phyloP scores from a whole-genome alignment of 495 filamentous ascomycete species.

The Parmelia sp. region DNA sequence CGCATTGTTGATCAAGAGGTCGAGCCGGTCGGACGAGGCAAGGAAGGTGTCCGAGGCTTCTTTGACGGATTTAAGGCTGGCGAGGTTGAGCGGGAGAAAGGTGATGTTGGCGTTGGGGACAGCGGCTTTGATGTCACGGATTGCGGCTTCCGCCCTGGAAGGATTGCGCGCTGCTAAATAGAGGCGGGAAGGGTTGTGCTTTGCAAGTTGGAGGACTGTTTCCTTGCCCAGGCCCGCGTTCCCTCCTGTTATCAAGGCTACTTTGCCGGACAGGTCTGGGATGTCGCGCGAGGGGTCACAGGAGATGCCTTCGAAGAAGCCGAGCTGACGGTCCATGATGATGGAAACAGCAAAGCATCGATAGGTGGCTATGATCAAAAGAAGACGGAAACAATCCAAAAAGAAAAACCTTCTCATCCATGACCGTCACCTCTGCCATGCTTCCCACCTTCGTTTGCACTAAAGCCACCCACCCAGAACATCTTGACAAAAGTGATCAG shows the following conservation, averaged over 20 bases:
- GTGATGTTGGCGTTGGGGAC: slow-evolving; percentile 43
- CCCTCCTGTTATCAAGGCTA: slow-evolving; percentile 34
- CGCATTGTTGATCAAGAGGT: slow-evolving; percentile 65
- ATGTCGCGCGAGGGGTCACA: neutral
- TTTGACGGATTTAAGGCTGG: slow-evolving; percentile 48
- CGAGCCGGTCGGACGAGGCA: slow-evolving; percentile 44
- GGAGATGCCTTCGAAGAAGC: neutral
- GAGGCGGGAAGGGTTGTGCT: slow-evolving; percentile 54
- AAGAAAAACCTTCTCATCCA: too few relatives aligned
- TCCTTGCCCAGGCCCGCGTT: slow-evolving; percentile 63
- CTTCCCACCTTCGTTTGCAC: too few relatives aligned
- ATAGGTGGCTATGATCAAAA: too few relatives aligned
- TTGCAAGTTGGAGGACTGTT: slow-evolving; percentile 54
- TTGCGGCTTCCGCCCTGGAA: slow-evolving; percentile 46
- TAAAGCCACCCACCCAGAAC: too few relatives aligned
- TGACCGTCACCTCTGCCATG: too few relatives aligned
- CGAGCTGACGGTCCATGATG: too few relatives aligned
- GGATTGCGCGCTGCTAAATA: slow-evolving; percentile 56
- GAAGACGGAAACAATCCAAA: too few relatives aligned
- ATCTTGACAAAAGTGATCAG: too few relatives aligned
- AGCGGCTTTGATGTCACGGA: slow-evolving; percentile 41
- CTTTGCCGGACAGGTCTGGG: neutral
- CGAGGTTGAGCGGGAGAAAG: slow-evolving; percentile 46
- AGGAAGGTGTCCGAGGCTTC: slow-evolving; percentile 43
- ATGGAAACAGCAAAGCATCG: too few relatives aligned